These are phyloP conservation scores for Colletotrichum costaricense DNA, from an alignment of 2,329 filamentous ascomycete genomes.

Conservation along the genomic window DNA sequence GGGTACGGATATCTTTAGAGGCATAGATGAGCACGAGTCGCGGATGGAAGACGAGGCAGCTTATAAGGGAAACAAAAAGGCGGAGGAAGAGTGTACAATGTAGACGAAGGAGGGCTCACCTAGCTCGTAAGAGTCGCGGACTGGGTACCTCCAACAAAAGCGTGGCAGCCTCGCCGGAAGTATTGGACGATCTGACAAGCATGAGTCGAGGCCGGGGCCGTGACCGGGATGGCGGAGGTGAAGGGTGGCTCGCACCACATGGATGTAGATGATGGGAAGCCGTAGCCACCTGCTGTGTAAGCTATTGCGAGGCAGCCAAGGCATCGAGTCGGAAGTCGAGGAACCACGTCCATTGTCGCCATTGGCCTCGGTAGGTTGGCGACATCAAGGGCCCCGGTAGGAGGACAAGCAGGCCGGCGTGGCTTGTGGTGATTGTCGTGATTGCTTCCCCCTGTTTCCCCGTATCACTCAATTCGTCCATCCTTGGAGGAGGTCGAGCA, in stretches of 20 bases:
- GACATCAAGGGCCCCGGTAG: not conserved
- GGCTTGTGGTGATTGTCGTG: not conserved
- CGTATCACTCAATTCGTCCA: not conserved
- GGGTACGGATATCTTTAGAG: not conserved
- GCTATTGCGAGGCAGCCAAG: slow-evolving; percentile 21
- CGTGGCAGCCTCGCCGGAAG: slow-evolving; percentile 22
- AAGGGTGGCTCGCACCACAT: not conserved
- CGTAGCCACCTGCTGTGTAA: not conserved
- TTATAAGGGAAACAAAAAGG: slow-evolving; percentile 15
- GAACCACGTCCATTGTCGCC: not conserved
- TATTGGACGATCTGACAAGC: slow-evolving; percentile 17
- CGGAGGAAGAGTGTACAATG: not conserved
- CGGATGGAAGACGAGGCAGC: not conserved
- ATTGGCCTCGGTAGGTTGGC: slow-evolving; percentile 4
- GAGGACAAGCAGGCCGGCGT: not conserved
- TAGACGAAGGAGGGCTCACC: not conserved
- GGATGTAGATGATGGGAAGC: not conserved
- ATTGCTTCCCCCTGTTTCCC: not conserved
- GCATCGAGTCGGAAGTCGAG: slow-evolving; percentile 19
- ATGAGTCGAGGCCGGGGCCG: slow-evolving; percentile 20
- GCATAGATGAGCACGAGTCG: slow-evolving; percentile 15
- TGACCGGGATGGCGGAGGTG: not conserved
- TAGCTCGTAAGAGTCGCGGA: not conserved
- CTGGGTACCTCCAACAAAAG: not conserved
- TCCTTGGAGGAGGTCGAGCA: not conserved